Evolutionary conservation across 2,329 filamentous ascomycete genomes (phyloP), one percentile per base, ranked within the genome.

Genomic region (Colletotrichum liaoningense): DNA sequence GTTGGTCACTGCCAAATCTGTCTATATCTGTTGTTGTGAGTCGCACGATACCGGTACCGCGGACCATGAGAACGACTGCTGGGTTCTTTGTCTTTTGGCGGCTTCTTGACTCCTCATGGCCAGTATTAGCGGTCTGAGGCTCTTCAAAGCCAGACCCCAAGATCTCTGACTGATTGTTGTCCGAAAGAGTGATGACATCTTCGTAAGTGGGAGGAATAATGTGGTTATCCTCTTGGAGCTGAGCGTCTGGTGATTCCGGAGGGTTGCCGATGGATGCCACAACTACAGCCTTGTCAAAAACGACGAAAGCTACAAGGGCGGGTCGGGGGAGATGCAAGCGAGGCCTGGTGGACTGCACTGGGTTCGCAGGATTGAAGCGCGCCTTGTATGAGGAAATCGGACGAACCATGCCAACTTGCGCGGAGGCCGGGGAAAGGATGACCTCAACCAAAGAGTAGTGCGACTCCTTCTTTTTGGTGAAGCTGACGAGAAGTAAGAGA

Each of bases 131-230:
- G 67, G 83, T 63, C 77, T 81, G 72, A 76, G 87, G 86, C 77
- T 93, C 91, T 78, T 93, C 92, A 24, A 89, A 86, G 4, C 92
- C 90, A 14, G 89, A 92, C 5, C 89, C 90, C 19, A 92, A 84
- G 69, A 93, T 89, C 77, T 93, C 91, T 30, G 93, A 85, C 19
- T 90, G 86, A 33, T 89, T 86, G 67, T 92, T 90, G 74, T 89
- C 87, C 30, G 93, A 91, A 71, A 99, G 92, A 77, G 95, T 93
- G 46, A 99, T 88, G 1, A 94, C 91, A 81, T 99, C 97, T 80
- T 98, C 95, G 77, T 95, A 98, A 0, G 91, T 89, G 22, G 92
- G 84, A 1, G 91, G 89, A 26, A 92, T 80, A 14, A 89, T 85
- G 77, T 92, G 89, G 49, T 88, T 92, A 67, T 94, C 92, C 68